Conservation (phyloP, 192 early-diverging fungal genomes). For the Mortierella hygrophila region DNA sequence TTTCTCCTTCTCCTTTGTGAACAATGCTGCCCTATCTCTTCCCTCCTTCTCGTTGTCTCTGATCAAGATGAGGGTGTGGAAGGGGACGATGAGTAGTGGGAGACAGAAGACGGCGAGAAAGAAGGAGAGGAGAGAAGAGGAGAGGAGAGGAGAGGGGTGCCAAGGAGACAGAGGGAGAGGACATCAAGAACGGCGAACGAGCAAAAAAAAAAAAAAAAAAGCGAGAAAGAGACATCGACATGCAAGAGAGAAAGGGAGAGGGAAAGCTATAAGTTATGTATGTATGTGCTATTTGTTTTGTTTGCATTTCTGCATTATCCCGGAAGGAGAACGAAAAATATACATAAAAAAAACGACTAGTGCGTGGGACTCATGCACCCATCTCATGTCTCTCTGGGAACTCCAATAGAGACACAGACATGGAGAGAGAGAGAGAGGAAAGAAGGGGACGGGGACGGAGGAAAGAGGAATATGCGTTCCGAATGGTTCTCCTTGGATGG, state of each 20-base stretch:
- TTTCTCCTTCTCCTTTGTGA: neutral
- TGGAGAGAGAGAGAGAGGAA: neutral
- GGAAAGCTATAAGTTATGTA: too few species aligned
- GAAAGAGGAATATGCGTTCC: neutral
- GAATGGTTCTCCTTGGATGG: neutral
- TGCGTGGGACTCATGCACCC: neutral
- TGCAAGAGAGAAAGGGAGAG: too few species aligned
- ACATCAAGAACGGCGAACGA: neutral
- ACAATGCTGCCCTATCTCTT: constrained; percentile 6
- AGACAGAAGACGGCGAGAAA: neutral
- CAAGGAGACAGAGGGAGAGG: constrained; percentile 3
- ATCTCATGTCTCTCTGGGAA: neutral
- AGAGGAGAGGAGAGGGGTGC: neutral
- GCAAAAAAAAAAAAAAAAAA: neutral
- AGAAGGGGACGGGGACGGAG: neutral
- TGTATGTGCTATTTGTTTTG: too few species aligned
- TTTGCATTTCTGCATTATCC: neutral
- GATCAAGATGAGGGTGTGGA: neutral
- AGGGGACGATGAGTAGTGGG: neutral
- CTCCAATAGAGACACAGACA: neutral
- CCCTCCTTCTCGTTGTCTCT: too few species aligned
- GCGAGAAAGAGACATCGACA: neutral
- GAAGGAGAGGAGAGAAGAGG: neutral
- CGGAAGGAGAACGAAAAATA: neutral
- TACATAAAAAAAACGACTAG: neutral